A percentile compares a stretch with the other conserved stretches of the same genome.
phyloP scores from a whole-genome alignment of 2,329 filamentous ascomycete genomes.

The Alternaria atra region DNA sequence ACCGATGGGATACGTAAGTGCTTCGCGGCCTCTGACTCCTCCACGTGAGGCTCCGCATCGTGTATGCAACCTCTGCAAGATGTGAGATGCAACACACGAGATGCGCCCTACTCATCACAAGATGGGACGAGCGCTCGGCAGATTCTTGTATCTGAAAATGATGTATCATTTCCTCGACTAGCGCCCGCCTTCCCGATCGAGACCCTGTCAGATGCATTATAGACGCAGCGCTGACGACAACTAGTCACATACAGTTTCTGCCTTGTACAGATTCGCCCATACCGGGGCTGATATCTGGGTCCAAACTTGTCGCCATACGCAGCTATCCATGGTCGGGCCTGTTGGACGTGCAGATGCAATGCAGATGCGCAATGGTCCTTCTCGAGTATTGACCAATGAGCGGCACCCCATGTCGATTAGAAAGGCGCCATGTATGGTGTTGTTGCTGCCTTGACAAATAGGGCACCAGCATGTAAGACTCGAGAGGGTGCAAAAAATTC shows the following conservation, averaged over 20 bases:
- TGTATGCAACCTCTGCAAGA: not conserved
- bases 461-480: not conserved
- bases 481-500: not conserved
- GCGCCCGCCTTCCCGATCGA: constrained; percentile 5
- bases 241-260: constrained; percentile 29
- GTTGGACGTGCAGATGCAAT: constrained; percentile 22
- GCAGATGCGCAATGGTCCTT: constrained; percentile 26
- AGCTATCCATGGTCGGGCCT: constrained; percentile 23
- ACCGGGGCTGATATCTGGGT: constrained; percentile 24
- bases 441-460: constrained; percentile 23
- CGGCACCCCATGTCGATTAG: constrained; percentile 16
- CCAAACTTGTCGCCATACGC: constrained; percentile 19
- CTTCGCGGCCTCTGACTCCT: not conserved
- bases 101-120: not conserved
- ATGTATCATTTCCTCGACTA: constrained; percentile 4
- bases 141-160: not conserved
- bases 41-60: not conserved
- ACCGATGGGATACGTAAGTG: not conserved
- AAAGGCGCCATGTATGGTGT: constrained; percentile 22
- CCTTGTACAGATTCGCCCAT: constrained; percentile 28
- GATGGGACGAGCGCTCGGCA: not conserved
- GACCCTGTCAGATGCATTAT: constrained; percentile 16
- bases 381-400: constrained; percentile 26
- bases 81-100: constrained; percentile 4
- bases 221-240: constrained; percentile 34